These are phyloP conservation scores for Hibiscus syriacus DNA, from an alignment of 345 rosid species.

Conservation along the genomic window DNA sequence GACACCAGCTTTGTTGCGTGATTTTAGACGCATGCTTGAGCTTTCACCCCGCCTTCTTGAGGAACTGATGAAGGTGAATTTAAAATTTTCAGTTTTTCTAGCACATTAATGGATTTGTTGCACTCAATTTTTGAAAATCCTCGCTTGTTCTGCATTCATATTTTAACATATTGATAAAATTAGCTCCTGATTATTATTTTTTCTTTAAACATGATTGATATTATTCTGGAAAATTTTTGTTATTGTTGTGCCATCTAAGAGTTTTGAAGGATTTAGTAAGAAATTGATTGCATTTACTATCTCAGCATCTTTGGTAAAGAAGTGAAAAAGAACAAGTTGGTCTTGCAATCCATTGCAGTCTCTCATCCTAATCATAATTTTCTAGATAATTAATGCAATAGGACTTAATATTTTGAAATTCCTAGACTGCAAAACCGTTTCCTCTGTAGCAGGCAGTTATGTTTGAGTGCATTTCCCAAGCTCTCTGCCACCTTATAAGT, in stretches of 20 bases:
- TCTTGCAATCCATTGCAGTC: background rate
- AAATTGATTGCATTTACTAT: background rate
- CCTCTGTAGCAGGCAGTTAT: background rate
- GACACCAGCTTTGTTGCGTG: conserved; percentile 69
- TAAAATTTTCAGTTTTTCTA: background rate
- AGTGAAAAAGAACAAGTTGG: background rate
- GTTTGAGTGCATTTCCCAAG: background rate
- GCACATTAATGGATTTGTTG: background rate
- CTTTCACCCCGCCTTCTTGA: conserved; percentile 99
- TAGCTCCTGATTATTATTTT: background rate
- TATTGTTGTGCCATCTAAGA: background rate
- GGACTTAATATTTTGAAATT: background rate
- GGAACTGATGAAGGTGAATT: conserved; percentile 81
- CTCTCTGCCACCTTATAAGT: background rate
- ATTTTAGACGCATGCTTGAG: conserved; percentile 83
- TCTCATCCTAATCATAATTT: background rate
- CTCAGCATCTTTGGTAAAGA: background rate
- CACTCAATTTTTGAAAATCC: background rate
- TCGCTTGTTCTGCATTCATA: background rate
- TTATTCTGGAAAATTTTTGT: conserved; percentile 2
- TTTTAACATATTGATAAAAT: background rate
- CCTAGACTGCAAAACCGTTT: background rate
- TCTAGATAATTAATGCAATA: background rate
- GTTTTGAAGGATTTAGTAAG: background rate
- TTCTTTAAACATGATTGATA: background rate